Percentiles rank a stretch among this genome's conserved stretches.
phyloP scores from a whole-genome alignment of 169 alveolate genomes.

The Eimeria necatrix region DNA sequence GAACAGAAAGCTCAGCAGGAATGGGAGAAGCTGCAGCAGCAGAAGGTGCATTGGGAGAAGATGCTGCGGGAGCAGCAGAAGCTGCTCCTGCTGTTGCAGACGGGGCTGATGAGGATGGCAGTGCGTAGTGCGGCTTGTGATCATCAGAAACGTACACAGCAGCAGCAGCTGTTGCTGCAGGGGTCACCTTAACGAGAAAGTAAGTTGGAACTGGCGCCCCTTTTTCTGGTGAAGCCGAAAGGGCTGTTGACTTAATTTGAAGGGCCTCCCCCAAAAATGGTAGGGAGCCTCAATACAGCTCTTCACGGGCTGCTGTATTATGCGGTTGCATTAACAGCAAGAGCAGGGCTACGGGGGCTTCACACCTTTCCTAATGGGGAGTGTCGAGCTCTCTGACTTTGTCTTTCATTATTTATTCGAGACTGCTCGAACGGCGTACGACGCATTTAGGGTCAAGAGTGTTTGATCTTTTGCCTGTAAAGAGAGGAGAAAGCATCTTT shows the following conservation, averaged over 20 bases:
- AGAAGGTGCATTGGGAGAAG: background rate
- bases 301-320: background rate
- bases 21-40: background rate
- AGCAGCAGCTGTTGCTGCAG: background rate
- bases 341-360: background rate
- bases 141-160: background rate
- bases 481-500: too few species aligned
- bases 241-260: conserved; percentile 24
- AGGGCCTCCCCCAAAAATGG: background rate
- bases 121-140: background rate
- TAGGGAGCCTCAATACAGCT: conserved; percentile 5
- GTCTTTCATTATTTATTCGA: background rate
- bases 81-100: conserved; percentile 27
- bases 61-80: background rate
- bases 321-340: background rate
- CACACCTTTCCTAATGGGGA: background rate
- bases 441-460: too few species aligned
- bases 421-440: too few species aligned
- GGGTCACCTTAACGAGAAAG: background rate
- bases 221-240: conserved; percentile 40
- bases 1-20: background rate
- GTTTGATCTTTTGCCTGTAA: too few species aligned
- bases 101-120: conserved; percentile 16
- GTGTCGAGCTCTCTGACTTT: background rate
- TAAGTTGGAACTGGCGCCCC: background rate